Evolutionary conservation across 2,329 filamentous ascomycete species (phyloP).

Genomic region (Didymella exigua): DNA sequence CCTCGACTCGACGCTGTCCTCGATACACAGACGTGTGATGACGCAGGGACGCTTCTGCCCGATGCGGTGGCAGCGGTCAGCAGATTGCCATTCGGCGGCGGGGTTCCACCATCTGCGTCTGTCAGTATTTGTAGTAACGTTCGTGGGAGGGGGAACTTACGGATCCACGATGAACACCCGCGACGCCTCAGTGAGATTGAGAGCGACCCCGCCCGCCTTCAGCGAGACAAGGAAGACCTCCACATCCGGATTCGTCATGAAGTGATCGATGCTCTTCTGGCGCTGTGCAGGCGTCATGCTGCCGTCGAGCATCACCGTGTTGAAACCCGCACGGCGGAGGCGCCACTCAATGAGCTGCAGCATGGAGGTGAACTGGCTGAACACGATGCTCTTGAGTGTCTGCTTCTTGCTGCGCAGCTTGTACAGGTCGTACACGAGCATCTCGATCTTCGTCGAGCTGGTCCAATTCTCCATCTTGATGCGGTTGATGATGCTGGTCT

Average conservation of each 20-base stretch:
- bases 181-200: conserved; percentile 94
- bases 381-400: conserved; percentile 95
- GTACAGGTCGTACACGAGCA: conserved; percentile 92
- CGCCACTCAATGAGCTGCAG: conserved; percentile 97
- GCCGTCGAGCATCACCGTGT: conserved; percentile 96
- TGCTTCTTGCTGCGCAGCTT: conserved; percentile 89
- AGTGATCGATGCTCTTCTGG: conserved; percentile 91
- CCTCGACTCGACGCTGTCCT: conserved; percentile 93
- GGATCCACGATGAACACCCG: conserved; percentile 96
- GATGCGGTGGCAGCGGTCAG: conserved; percentile 84
- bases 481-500: conserved; percentile 96
- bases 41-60: conserved; percentile 92
- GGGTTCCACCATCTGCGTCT: conserved; percentile 90
- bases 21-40: conserved; percentile 92
- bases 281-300: conserved; percentile 95
- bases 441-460: conserved; percentile 96
- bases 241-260: conserved; percentile 93
- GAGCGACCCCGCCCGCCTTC: conserved; percentile 92
- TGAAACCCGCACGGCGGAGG: conserved; percentile 93
- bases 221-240: conserved; percentile 96
- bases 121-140: conserved; percentile 30
- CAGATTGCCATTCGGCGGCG: conserved; percentile 99
- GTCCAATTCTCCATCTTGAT: conserved; percentile 99
- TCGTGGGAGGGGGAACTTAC: conserved; percentile 58
- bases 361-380: conserved; percentile 97